Evolutionary conservation across 148 eudicot species (phyloP).

Genomic region (Rheum nobile): DNA sequence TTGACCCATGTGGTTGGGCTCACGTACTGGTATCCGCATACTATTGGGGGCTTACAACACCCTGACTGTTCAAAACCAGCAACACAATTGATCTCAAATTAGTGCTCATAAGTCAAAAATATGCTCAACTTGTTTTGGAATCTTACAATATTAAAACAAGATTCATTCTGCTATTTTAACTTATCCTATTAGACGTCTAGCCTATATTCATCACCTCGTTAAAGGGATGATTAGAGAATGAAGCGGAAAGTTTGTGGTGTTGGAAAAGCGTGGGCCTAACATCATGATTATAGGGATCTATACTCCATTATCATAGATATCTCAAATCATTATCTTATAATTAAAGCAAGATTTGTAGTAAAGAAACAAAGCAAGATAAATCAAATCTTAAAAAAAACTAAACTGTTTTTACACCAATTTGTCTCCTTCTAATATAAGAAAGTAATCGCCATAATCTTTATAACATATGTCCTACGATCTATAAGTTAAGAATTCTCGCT

Average conservation of each 20-base stretch:
- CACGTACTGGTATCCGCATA: conserved; percentile 71
- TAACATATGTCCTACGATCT: too few relatives aligned
- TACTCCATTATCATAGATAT: conserved; percentile 3
- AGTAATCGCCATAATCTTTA: too few relatives aligned
- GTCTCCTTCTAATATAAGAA: not conserved
- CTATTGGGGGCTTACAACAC: conserved; percentile 88
- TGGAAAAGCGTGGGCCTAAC: not conserved
- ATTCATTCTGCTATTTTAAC: not conserved
- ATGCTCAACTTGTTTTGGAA: not conserved
- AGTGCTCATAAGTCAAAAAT: not conserved
- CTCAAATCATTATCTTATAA: not conserved
- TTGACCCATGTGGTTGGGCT: conserved; percentile 70
- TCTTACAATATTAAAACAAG: not conserved
- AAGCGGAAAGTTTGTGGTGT: not conserved
- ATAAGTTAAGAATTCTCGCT: too few relatives aligned
- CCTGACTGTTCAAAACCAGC: conserved; percentile 40
- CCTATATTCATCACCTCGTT: not conserved
- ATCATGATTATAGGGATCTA: not conserved
- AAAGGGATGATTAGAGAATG: not conserved
- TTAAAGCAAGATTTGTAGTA: not conserved
- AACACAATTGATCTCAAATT: too few relatives aligned
- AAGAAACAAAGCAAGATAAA: not conserved
- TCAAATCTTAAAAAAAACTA: not conserved
- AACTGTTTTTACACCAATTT: not conserved
- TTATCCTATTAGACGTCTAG: not conserved